Evolutionary conservation across 2,329 filamentous ascomycete genomes (phyloP).

Genomic region (Trichoderma brevicompactum): DNA sequence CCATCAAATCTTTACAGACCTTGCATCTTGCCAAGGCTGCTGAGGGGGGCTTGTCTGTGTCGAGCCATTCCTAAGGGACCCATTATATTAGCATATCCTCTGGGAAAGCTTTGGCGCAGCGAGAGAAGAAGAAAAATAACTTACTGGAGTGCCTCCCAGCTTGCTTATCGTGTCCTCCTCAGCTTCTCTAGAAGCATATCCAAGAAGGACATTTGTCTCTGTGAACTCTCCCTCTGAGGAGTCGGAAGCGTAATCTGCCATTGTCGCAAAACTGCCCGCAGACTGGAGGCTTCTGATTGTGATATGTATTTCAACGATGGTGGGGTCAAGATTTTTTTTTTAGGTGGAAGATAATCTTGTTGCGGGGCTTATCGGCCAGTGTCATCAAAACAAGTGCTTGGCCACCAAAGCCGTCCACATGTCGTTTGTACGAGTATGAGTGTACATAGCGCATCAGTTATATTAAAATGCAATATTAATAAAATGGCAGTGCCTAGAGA

Average conservation of each 20-base stretch:
- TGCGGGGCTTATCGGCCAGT: slow-evolving; percentile 40
- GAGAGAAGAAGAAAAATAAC: slow-evolving; percentile 35
- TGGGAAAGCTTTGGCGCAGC: neutral
- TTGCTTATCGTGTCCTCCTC: slow-evolving; percentile 85
- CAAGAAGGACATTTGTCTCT: slow-evolving; percentile 86
- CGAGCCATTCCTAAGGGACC: slow-evolving; percentile 74
- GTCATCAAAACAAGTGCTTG: neutral
- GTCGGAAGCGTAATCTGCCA: slow-evolving; percentile 86
- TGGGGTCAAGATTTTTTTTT: slow-evolving; percentile 50
- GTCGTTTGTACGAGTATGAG: neutral
- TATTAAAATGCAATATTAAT: slow-evolving; percentile 3
- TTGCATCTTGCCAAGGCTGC: slow-evolving; percentile 82
- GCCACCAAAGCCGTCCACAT: neutral
- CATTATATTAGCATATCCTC: slow-evolving; percentile 4
- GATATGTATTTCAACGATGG: slow-evolving; percentile 37
- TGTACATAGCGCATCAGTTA: neutral
- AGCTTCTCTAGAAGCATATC: slow-evolving; percentile 81
- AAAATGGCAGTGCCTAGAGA: slow-evolving; percentile 6
- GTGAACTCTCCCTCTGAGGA: slow-evolving; percentile 73
- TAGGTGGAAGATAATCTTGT: slow-evolving; percentile 29
- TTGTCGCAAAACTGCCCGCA: slow-evolving; percentile 41
- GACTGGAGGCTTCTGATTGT: slow-evolving; percentile 28
- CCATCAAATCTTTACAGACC: slow-evolving; percentile 82
- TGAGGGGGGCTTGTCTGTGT: slow-evolving; percentile 70
- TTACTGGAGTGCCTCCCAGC: slow-evolving; percentile 83